phyloP scores from a whole-genome alignment of 148 eudicot genomes.

The Heliosperma pusillum region DNA sequence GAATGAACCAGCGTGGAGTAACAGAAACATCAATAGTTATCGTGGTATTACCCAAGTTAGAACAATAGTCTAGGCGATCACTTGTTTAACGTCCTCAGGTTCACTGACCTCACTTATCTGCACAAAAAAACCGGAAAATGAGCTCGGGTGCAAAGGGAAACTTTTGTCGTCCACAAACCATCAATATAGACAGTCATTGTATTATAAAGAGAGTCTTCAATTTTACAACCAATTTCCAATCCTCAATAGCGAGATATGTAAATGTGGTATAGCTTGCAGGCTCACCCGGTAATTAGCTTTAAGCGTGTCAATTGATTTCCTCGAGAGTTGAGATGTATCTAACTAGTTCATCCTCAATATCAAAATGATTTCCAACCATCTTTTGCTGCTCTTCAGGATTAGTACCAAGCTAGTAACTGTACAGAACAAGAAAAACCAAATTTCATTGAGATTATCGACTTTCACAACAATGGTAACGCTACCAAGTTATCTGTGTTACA shows the following conservation, averaged over 20 bases:
- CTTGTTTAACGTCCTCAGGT: background rate
- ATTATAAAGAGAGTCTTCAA: constrained; percentile 73
- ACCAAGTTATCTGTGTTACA: background rate
- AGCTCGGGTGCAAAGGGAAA: background rate
- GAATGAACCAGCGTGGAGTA: constrained; percentile 26
- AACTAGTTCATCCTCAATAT: constrained; percentile 84
- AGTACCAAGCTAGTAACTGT: constrained; percentile 71
- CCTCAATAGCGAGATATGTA: constrained; percentile 29
- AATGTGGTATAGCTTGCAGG: background rate
- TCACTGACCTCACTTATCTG: constrained; percentile 13
- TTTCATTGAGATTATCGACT: background rate
- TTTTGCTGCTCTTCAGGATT: constrained; percentile 87
- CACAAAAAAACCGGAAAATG: constrained; percentile 4
- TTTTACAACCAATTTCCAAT: constrained; percentile 58
- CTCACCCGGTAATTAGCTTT: constrained; percentile 67
- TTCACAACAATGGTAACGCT: background rate
- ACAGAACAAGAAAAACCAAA: background rate
- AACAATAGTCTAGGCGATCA: background rate
- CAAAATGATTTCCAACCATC: constrained; percentile 91
- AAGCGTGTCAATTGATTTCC: constrained; percentile 76
- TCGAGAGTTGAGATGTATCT: constrained; percentile 80
- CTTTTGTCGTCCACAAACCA: background rate
- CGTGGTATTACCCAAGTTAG: background rate
- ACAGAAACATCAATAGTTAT: background rate
- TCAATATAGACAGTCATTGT: constrained; percentile 23